Evolutionary conservation across 1,139 yeast genomes (phyloP).

Genomic region (Candida albicans): DNA sequence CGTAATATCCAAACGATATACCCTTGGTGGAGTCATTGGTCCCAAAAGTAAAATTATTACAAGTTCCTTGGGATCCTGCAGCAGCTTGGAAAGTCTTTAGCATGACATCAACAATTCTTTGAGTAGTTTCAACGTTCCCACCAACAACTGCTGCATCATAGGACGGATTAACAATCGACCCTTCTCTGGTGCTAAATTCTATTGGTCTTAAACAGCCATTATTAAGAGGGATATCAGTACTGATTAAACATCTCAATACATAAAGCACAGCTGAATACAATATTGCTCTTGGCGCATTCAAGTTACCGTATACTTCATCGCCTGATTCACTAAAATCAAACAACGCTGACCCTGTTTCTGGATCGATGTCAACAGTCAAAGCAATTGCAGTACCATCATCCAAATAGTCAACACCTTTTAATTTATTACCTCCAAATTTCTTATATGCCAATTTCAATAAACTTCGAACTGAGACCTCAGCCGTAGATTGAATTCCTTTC

Average conservation of each 20-base stretch:
- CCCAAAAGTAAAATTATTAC: conserved; percentile 52
- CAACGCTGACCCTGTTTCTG: conserved; percentile 36
- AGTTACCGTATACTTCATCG: conserved; percentile 44
- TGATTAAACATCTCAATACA: conserved; percentile 71
- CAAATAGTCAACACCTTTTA: conserved; percentile 39
- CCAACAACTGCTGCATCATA: conserved; percentile 85
- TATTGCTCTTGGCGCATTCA: conserved; percentile 60
- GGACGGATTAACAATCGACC: conserved; percentile 68
- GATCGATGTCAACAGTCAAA: conserved; percentile 34
- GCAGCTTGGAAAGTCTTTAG: conserved; percentile 74
- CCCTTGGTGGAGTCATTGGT: conserved; percentile 36
- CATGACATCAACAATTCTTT: conserved; percentile 77
- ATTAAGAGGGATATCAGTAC: conserved; percentile 78
- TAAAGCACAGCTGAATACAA: conserved; percentile 80
- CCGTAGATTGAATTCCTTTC: conserved; percentile 45
- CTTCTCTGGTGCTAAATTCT: conserved; percentile 62
- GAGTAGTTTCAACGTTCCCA: conserved; percentile 87
- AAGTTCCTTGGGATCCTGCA: conserved; percentile 56
- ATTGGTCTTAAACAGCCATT: conserved; percentile 82
- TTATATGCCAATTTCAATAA: conserved; percentile 35
- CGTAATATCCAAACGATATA: conserved; percentile 48
- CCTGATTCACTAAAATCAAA: conserved; percentile 46
- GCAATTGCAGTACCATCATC: conserved; percentile 48
- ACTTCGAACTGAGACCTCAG: conserved; percentile 42
- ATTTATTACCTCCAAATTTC: conserved; percentile 36